Evolutionary conservation across 768 basidiomycete species (phyloP), one percentile per base, ranked within the genome.

Genomic region (Trametes sanguinea): DNA sequence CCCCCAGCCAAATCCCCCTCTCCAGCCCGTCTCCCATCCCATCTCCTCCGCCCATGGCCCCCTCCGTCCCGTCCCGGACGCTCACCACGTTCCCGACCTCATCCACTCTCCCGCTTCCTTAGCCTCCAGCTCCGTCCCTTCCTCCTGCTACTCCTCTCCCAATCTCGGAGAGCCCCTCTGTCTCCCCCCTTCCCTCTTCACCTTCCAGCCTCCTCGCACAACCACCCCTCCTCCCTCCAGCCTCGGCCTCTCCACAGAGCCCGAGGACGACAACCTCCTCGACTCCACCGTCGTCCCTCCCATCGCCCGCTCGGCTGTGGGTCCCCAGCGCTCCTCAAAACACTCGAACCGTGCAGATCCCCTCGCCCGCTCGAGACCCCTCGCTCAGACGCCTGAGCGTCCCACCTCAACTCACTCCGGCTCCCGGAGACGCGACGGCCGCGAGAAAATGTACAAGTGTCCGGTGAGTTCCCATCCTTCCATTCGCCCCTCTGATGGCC

Each of bases 371-470:
- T 40, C 32, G 51, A 54, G 54, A 10, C 55, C 58, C 11, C 46
- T 57, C 68, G 52, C 63, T 46, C 37, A 60, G 54, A 39, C 62
- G 43, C 54, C 54, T 2, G 54, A 51, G 42, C 60, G 54, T 47
- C n/a, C 60, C 5, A 3, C 44, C 17, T 16, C 52, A 4, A n/a
- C 59, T 4, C 32, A 45, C 11, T 11, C 40, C 30, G 46, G 32
- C 16, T 32, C 44, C 3, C 54, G 56, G 55, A 57, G 33, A 39
- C 55, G 51, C 29, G 62, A 63, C 61, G 69, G 63, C 62, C 67
- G 80, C 52, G 80, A 81, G 69, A 83, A 81, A 72, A 68, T 72
- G 54, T 82, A 74, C 72, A 78, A 75, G 60, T 85, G 82, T 69
- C 81, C 81, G 51, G 82, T 83, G 72, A 63, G 80, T 75, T 37